Evolutionary conservation across 768 basidiomycete genomes (phyloP).

Genomic region (Sutorius australiensis): DNA sequence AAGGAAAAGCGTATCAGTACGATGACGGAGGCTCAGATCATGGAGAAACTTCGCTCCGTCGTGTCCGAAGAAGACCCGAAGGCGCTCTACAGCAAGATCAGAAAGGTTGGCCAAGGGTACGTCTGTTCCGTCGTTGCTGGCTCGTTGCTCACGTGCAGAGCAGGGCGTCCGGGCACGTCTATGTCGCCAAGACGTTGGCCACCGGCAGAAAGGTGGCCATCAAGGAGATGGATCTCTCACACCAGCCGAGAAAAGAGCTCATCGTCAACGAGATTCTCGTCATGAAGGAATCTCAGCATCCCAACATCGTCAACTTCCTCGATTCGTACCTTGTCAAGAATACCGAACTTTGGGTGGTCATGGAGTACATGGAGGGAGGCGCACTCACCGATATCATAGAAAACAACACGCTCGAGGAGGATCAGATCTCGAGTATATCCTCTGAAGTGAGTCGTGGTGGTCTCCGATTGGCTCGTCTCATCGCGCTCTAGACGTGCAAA

Average conservation of each 20-base stretch:
- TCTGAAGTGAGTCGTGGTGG: constrained; percentile 62
- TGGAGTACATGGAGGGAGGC: constrained; percentile 99
- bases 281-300: constrained; percentile 97
- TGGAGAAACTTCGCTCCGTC: constrained; percentile 92
- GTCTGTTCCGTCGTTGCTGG: constrained; percentile 29
- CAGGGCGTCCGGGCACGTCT: constrained; percentile 96
- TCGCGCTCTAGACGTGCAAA: constrained; percentile 74
- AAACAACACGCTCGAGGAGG: constrained; percentile 91
- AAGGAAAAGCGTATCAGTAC: constrained; percentile 88
- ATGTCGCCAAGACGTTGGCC: constrained; percentile 87
- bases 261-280: constrained; percentile 98
- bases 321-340: constrained; percentile 87
- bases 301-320: constrained; percentile 95
- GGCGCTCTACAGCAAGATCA: constrained; percentile 89
- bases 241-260: constrained; percentile 94
- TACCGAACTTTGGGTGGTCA: constrained; percentile 93
- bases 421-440: constrained; percentile 90
- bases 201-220: constrained; percentile 90
- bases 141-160: constrained; percentile 8
- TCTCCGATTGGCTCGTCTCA: neutral
- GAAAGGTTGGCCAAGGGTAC: constrained; percentile 98
- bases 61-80: constrained; percentile 88
- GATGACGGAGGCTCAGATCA: constrained; percentile 96
- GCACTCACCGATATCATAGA: constrained; percentile 97
- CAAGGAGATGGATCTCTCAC: constrained; percentile 96